Conservation (phyloP, 805 yeast species). For the Candida sakaeoensis region DNA sequence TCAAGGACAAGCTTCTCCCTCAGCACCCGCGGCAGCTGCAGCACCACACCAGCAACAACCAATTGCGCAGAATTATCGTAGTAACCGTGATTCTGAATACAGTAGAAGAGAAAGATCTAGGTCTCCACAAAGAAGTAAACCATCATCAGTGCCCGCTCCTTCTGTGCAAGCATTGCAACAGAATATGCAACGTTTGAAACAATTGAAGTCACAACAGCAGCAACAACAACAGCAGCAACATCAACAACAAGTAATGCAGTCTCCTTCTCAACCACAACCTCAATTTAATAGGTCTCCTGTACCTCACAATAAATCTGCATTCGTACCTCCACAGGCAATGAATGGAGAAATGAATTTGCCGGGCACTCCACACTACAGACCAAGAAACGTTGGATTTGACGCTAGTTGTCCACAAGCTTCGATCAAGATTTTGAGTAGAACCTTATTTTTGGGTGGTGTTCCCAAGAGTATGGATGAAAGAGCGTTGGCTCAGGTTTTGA, state of each 20-base stretch:
- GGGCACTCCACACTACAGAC: conserved; percentile 72
- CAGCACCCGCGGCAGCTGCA: conserved; percentile 14
- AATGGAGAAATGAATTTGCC: conserved; percentile 64
- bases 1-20: conserved; percentile 33
- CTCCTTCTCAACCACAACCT: conserved; percentile 6
- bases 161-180: conserved; percentile 8
- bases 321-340: conserved; percentile 26
- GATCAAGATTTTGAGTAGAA: conserved; percentile 81
- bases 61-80: conserved; percentile 6
- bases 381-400: conserved; percentile 70
- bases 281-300: conserved; percentile 3
- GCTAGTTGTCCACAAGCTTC: conserved; percentile 69
- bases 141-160: conserved; percentile 4
- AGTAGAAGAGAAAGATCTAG: conserved; percentile 51
- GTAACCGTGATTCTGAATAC: conserved; percentile 15
- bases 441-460: conserved; percentile 92
- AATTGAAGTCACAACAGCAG: conserved; percentile 13
- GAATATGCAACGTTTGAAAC: conserved; percentile 13
- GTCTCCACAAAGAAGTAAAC: conserved; percentile 41
- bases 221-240: conserved; percentile 8
- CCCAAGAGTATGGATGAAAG: conserved; percentile 77
- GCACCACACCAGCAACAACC: conserved; percentile 14
- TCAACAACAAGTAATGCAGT: conserved; percentile 6
- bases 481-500: conserved; percentile 63
- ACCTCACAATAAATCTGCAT: conserved; percentile 12